These are phyloP conservation scores for Wallemia mellicola DNA, from an alignment of 1,284 basidiomycete species.

Conservation along the genomic window DNA sequence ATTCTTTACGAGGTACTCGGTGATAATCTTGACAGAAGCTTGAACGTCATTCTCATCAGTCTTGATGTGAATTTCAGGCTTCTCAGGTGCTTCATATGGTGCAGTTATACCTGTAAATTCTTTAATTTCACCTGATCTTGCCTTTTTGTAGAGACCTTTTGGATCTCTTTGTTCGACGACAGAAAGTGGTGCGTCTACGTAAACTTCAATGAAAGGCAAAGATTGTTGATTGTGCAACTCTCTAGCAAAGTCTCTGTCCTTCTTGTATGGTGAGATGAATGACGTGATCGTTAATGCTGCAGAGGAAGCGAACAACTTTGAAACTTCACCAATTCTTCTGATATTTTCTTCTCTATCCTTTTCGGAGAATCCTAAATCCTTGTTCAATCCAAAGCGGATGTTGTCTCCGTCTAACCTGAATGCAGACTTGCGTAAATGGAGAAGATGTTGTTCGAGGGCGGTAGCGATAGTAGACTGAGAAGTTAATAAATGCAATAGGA, in stretches of 20 bases:
- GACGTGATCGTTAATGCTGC: conserved; percentile 66
- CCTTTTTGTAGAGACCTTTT: conserved; percentile 94
- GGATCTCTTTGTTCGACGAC: conserved; percentile 82
- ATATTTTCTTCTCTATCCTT: conserved; percentile 92
- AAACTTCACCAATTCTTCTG: conserved; percentile 87
- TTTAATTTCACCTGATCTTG: conserved; percentile 82
- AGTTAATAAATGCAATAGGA: conserved; percentile 2
- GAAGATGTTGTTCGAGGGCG: conserved; percentile 80
- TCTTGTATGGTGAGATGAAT: conserved; percentile 85
- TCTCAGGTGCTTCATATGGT: conserved; percentile 69
- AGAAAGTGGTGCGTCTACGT: conserved; percentile 62
- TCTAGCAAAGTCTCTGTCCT: conserved; percentile 59
- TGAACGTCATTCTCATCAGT: conserved; percentile 53
- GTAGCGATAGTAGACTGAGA: conserved; percentile 79
- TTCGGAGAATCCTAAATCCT: conserved; percentile 88
- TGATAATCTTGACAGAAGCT: conserved; percentile 50
- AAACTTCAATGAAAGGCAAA: conserved; percentile 77
- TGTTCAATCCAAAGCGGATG: conserved; percentile 86
- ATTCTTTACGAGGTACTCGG: conserved; percentile 41
- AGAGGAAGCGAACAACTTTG: conserved; percentile 74
- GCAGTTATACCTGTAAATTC: conserved; percentile 96
- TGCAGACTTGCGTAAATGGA: conserved; percentile 53
- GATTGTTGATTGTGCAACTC: conserved; percentile 40
- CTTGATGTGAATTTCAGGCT: conserved; percentile 72
- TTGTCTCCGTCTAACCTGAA: conserved; percentile 96